Evolutionary conservation across 2,329 filamentous ascomycete species (phyloP), one percentile per base, ranked within the genome.

Genomic region (Colletotrichum shisoi): DNA sequence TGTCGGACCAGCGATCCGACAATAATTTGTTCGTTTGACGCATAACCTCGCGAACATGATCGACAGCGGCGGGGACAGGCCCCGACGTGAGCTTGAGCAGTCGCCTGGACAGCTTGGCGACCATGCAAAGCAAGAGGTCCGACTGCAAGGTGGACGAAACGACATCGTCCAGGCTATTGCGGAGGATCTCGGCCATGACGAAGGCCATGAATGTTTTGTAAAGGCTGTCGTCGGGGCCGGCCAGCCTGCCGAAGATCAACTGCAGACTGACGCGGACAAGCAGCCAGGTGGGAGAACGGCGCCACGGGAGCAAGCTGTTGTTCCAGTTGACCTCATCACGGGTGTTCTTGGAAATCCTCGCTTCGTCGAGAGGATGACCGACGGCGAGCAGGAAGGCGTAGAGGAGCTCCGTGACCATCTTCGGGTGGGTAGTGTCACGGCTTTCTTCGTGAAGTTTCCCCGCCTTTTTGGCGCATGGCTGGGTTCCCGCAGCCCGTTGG

Each of bases 151-250:
- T 66, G 8, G 31, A 9, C 31, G 3, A 0, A 34, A 34, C 31
- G 8, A 8, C 27, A 1, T 62, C 15, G 0, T 70, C 44, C 1
- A 72, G 68, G 0, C 74, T 73, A 1, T 57, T 19, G 0, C 74
- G 44, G n/a, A 84, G 70, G 6, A 84, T 66, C 0, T 67, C 58
- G 0, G 75, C 63, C 72, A 84, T 77, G 69, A 85, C 75, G 21
- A 79, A 82, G 0, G 81, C 52, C 80, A 87, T 84, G 69, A 84
- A 83, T 0, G 71, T 66, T 64, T 88, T 88, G 74, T 87, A 88
- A 0, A 74, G 60, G 2, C 19, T 27, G 3, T 31, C 2, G 15
- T 56, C 46, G 34, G 61, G 51, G n/a, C 74, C 63, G 12, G 69
- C 44, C 31, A 44, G 19, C 4, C 42, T 42, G n/a, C 27, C 12